Conservation (phyloP, 2,329 filamentous ascomycete genomes). For the Colletotrichum sp. region DNA sequence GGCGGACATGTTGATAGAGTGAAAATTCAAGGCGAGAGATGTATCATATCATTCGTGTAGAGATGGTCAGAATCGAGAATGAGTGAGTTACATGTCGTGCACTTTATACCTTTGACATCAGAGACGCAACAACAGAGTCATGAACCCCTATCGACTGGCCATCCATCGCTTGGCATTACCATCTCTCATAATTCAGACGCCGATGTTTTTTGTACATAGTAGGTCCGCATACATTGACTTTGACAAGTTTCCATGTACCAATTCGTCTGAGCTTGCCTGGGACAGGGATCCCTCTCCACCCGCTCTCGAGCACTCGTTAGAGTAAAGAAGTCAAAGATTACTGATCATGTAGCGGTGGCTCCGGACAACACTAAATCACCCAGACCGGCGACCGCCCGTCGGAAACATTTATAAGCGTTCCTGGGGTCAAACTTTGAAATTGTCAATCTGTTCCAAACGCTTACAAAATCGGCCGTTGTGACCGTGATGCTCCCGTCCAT, state of each 20-base stretch:
- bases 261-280: background rate
- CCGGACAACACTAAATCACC: background rate
- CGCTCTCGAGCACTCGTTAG: background rate
- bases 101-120: background rate
- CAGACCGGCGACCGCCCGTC: background rate
- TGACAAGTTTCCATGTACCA: background rate
- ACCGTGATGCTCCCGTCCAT: background rate
- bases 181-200: background rate
- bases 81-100: background rate
- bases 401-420: background rate
- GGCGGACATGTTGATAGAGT: background rate
- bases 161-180: background rate
- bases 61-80: background rate
- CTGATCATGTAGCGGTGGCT: background rate
- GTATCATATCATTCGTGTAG: background rate
- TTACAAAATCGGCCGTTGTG: background rate
- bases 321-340: background rate
- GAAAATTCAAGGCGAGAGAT: background rate
- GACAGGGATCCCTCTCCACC: background rate
- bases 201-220: background rate
- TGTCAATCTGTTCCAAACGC: background rate
- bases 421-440: background rate
- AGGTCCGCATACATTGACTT: background rate
- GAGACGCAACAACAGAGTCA: background rate
- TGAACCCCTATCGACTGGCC: background rate